Evolutionary conservation across 2,329 filamentous ascomycete species (phyloP).

Genomic region (Ceratocystis destructans): DNA sequence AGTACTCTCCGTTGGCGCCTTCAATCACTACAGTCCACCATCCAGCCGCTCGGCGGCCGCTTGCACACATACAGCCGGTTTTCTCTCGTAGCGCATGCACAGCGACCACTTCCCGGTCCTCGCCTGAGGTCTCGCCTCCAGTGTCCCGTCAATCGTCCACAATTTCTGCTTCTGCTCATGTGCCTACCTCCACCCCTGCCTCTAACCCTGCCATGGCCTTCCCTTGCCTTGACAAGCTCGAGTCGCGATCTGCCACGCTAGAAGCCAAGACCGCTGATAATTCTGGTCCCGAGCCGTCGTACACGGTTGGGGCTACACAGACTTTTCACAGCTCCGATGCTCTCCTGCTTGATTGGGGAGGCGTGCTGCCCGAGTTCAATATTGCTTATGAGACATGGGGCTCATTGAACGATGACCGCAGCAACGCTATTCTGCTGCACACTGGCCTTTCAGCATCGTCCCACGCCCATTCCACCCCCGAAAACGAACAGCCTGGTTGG

Average conservation of each 20-base stretch:
- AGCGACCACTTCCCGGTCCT: slow-evolving; percentile 1
- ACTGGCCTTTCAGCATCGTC: slow-evolving; percentile 95
- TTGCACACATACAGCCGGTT: no score
- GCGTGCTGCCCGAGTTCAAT: slow-evolving; percentile 74
- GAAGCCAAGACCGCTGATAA: slow-evolving; percentile 38
- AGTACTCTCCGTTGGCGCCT: no score
- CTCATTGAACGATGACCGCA: slow-evolving; percentile 59
- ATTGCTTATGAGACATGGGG: slow-evolving; percentile 95
- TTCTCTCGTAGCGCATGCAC: neutral
- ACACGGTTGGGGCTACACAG: slow-evolving; percentile 77
- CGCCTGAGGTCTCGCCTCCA: slow-evolving; percentile 7
- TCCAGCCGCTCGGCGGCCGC: no score
- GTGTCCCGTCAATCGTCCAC: neutral
- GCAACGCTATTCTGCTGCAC: slow-evolving; percentile 82
- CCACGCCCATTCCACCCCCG: slow-evolving; percentile 81
- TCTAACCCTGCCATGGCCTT: slow-evolving; percentile 82
- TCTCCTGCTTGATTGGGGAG: slow-evolving; percentile 85
- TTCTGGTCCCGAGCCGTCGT: slow-evolving; percentile 81
- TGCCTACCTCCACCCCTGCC: slow-evolving; percentile 25
- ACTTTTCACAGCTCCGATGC: slow-evolving; percentile 60
- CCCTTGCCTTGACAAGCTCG: slow-evolving; percentile 75
- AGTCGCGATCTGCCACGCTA: slow-evolving; percentile 62
- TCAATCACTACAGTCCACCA: no score
- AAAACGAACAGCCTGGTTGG: slow-evolving; percentile 84
- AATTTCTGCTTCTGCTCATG: neutral